A percentile compares a stretch with the other conserved stretches of the same genome.
Evolutionary conservation across 495 filamentous ascomycete species (phyloP).

Genomic region (Paragyromitra xinjiangensis): DNA sequence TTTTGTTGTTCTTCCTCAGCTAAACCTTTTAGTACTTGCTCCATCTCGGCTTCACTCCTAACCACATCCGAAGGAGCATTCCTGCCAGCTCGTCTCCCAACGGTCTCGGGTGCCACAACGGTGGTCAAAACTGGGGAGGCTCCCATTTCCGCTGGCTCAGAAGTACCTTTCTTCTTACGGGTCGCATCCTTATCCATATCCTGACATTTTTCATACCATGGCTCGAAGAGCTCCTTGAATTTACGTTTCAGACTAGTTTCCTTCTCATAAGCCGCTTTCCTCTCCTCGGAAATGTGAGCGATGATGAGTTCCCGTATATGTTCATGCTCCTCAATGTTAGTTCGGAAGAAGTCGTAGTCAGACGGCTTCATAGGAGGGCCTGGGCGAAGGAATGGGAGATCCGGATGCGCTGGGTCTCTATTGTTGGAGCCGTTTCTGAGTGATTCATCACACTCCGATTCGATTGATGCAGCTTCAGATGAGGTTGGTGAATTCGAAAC

Average conservation of each 20-base stretch:
- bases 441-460: constrained; percentile 49
- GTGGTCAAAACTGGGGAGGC: constrained; percentile 46
- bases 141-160: constrained; percentile 53
- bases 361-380: constrained; percentile 52
- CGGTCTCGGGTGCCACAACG: constrained; percentile 43
- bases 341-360: constrained; percentile 52
- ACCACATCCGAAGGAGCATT: constrained; percentile 55
- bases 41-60: constrained; percentile 58
- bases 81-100: constrained; percentile 52
- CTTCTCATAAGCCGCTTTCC: constrained; percentile 49
- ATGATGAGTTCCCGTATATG: constrained; percentile 50
- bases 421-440: constrained; percentile 30
- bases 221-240: constrained; percentile 49
- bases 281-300: constrained; percentile 53
- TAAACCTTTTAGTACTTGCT: constrained; percentile 55
- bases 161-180: constrained; percentile 55
- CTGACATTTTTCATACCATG: constrained; percentile 50
- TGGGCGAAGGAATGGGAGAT: constrained; percentile 51
- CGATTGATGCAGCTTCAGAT: constrained; percentile 44
- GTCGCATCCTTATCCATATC: constrained; percentile 55
- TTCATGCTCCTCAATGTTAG: constrained; percentile 49
- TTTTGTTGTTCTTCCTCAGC: constrained; percentile 55
- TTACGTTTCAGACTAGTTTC: constrained; percentile 52
- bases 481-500: constrained; percentile 49
- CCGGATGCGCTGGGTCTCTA: constrained; percentile 22